Evolutionary conservation across 108 stramenopile genomes (phyloP).

Genomic region (Cafeteria roenbergensis): DNA sequence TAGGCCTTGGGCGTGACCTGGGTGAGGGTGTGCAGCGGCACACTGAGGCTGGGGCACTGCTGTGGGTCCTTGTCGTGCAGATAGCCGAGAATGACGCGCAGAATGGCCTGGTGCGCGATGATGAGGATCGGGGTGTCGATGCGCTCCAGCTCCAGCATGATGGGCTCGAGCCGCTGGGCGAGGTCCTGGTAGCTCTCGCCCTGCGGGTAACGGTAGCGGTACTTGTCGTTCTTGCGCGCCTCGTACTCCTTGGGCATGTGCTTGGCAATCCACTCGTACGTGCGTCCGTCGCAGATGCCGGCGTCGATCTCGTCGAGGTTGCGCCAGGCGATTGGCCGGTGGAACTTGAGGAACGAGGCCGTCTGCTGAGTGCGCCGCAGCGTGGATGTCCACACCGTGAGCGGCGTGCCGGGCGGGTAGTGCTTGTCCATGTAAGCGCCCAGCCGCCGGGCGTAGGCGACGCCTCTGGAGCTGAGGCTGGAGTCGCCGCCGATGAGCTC

Average conservation of each 20-base stretch:
- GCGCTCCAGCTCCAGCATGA: constrained; percentile 93
- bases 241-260: constrained; percentile 82
- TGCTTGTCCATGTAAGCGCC: constrained; percentile 64
- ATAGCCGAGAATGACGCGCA: constrained; percentile 92
- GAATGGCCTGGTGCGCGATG: constrained; percentile 77
- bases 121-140: constrained; percentile 87
- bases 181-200: constrained; percentile 98
- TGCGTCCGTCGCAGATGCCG: constrained; percentile 80
- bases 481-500: constrained; percentile 97
- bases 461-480: constrained; percentile 65
- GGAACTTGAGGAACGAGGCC: constrained; percentile 58
- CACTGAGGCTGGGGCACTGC: constrained; percentile 84
- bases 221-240: constrained; percentile 73
- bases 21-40: constrained; percentile 92
- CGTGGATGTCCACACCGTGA: constrained; percentile 86
- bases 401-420: background rate
- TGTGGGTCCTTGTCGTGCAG: constrained; percentile 86
- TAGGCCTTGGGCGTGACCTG: constrained; percentile 84
- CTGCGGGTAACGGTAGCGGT: constrained; percentile 54
- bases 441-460: constrained; percentile 71
- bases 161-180: constrained; percentile 80
- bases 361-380: constrained; percentile 87
- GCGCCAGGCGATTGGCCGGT: constrained; percentile 55
- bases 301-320: constrained; percentile 87
- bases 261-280: constrained; percentile 83